Evolutionary conservation across 805 yeast genomes (phyloP), one percentile per base, ranked within the genome.

Genomic region (Cyberlindnera xylosilytica): DNA sequence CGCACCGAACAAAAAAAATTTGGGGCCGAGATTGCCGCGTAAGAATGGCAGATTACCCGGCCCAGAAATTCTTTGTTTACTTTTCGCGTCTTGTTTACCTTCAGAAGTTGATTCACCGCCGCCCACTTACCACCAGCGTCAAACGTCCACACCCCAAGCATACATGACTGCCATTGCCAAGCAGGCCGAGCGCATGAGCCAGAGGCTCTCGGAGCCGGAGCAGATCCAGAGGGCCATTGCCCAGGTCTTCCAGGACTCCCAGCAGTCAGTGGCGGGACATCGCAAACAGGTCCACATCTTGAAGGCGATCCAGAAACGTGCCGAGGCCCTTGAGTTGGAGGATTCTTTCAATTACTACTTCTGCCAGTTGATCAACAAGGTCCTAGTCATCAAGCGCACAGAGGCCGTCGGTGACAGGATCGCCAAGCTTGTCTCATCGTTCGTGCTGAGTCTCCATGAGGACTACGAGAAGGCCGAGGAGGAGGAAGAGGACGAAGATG

Each of bases 221-320:
- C 72, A 68, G 43, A 62, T 78, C 20, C 65, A 66, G 28, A 41
- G 47, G 10, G 78, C 84, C 4, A 66, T 83, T 53, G 79, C 85
- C 1, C 79, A 74, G 43, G 79, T 81, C 4, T 89, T 89, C 56
- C 91, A 85, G 56, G 91, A 83, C 43, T 86, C 93, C 0, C 97
- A 89, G 56, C 49, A 64, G 18, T 72, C 87, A 2, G 70, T 81
- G 24, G 82, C 90, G 0, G 83, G 90, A 2, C 97, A 89, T 61
- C 70, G 86, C 36, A 84, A 85, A 56, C 81, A 86, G 44, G 77
- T 82, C 6, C 76, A 79, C 9, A 72, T 84, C 6, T 57, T 89
- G 56, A 75, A 74, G 55, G 72, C 74, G 34, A 65, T 87, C 13
- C 84, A 82, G 43, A 51, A 65, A 13, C 73, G 77, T 50, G 77